Base-by-base conservation (phyloP, 371 early-diverging fungal genomes). In the Apophysomyces trapeziformis region DNA sequence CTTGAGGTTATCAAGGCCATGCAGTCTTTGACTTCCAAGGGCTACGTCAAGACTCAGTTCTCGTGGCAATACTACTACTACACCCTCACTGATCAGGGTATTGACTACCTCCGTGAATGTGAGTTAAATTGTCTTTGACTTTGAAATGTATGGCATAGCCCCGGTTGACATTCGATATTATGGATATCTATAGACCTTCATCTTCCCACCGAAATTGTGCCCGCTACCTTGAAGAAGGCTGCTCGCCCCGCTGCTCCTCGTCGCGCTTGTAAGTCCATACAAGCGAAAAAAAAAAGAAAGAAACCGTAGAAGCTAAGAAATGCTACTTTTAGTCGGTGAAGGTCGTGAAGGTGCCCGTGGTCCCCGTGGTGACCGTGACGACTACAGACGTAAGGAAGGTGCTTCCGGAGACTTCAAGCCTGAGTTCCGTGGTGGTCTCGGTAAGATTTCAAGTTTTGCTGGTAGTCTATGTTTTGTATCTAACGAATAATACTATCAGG, bases 21-120 rank as follows among this genome's bases (percentile, higher is more conserved):
- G 78, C 98, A 97, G 90, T 96, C 96, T 67, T 89, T 99, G 84
- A 87, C 90, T 79, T 99, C 99, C 76, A 93, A 91, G 80, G 97
- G 95, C 75, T 93, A 80, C 70, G 98, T 99, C 82, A 95, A 92
- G 87, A 94, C 94, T 78, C 93, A 92, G 78, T 99, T 99, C 94
- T 96, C 96, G 75, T 99, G 99, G 99, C 99, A 97, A 80, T 95
- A 96, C 91, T 99, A 94, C 87, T 99, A 99, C 94, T 99, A 98
- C 90, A 94, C 92, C 80, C 88, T 99, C 74, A 99, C 97, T 80
- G 91, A 96, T 80, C 94, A 92, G 85, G 99, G 99, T 86, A 96
- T 99, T 77, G 95, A 93, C 79, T 97, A 96, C 87, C 90, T 99
- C 78, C 94, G 99, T 83, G 93, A 94, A 87, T 93, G 82, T 82